These are phyloP conservation scores for Pseudoscleropodium purum DNA, from an alignment of 225 moss, liverwort and hornwort genomes.

Conservation along the genomic window DNA sequence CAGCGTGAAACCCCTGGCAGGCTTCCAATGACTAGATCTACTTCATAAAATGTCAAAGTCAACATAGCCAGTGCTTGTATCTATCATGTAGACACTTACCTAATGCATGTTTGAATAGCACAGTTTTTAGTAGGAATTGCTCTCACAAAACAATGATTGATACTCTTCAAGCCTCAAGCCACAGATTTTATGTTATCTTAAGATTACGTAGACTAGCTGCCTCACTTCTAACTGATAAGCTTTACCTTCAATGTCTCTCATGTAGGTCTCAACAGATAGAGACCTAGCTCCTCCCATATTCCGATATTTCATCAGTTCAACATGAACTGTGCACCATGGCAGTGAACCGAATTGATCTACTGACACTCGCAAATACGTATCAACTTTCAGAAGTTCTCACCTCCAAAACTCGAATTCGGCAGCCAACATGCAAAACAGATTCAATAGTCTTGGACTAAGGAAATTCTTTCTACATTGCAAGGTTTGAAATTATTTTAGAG, in stretches of 20 bases:
- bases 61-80: neutral
- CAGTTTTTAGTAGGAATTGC: neutral
- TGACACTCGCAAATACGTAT: neutral
- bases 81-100: neutral
- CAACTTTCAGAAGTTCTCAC: slow-evolving; percentile 7
- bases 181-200: neutral
- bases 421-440: slow-evolving; percentile 42
- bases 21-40: neutral
- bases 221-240: neutral
- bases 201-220: neutral
- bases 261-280: neutral
- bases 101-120: neutral
- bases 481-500: neutral
- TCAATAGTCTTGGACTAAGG: slow-evolving; percentile 37
- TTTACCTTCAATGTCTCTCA: neutral
- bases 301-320: neutral
- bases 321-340: neutral
- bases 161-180: neutral
- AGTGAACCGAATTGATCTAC: neutral
- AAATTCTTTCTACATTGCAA: neutral
- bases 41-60: neutral
- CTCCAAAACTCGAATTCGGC: slow-evolving; percentile 23
- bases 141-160: neutral
- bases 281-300: neutral
- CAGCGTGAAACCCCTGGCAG: neutral